Evolutionary conservation across 2,329 filamentous ascomycete species (phyloP), one percentile per base, ranked within the genome.

Genomic region (Botrytis squamosa): DNA sequence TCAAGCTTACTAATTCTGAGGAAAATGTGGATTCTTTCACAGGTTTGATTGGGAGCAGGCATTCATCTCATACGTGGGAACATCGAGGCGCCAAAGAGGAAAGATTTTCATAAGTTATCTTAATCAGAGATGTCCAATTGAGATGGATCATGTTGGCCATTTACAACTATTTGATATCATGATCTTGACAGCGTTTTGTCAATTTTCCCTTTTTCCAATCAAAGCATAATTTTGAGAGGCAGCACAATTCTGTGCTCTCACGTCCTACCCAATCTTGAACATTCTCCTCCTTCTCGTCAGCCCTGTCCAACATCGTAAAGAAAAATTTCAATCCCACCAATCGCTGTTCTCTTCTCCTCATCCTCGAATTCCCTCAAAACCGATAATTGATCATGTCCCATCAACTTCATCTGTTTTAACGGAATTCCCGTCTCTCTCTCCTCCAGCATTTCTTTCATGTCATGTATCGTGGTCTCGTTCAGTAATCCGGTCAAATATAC

Each of bases 281-380:
- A 29, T 20, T 1, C 5, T 22, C n/a, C 2, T n/a, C 42, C 18
- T 29, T 20, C 4, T 9, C 25, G 8, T 42, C 22, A 57, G 29
- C 2, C 25, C 36, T 42, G 1, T 12, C 49, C 57, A 33, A 68
- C 5, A 57, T 68, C 66, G 55, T 8, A 16, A 42, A 57, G 10
- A 16, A 33, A 57, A 25, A 68, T 4, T 2, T 57, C 66, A 22
- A 68, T 14, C 10, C 9, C 49, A 33, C 1, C 3, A 22, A 68
- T 57, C 1, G 14, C 49, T 14, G 5, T 16, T 29, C 66, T 68
- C 25, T 12, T 5, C n/a, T 68, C 66, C 3, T 68, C 49, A 33
- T 68, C 66, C 38, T 68, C 66, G 33, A 68, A 57, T 9, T 68
- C 66, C 18, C 66, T 57, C 25, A 33, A 42, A 10, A 57, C 36